Conservation (phyloP, 192 early-diverging fungal species). For the Coemansia sp. region DNA sequence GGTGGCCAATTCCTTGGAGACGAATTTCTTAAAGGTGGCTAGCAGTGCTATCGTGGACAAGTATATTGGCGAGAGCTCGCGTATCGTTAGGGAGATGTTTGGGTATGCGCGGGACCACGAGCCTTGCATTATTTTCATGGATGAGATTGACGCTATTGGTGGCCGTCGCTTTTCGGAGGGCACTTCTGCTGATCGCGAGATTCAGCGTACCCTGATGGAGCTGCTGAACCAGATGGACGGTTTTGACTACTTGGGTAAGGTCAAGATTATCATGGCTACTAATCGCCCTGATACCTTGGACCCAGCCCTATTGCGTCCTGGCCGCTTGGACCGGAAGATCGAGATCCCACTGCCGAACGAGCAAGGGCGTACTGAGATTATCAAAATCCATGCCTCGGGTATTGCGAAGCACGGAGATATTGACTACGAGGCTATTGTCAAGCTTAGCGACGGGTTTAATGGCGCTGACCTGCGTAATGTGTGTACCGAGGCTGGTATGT, state of each 20-base stretch:
- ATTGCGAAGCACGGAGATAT: slow-evolving; percentile 98
- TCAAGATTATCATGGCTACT: slow-evolving; percentile 99
- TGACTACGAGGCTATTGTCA: slow-evolving; percentile 98
- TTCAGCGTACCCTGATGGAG: slow-evolving; percentile 99
- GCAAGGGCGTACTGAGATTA: slow-evolving; percentile 93
- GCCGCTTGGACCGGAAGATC: slow-evolving; percentile 97
- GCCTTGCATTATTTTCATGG: slow-evolving; percentile 99
- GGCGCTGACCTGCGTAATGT: slow-evolving; percentile 99
- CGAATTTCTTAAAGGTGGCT: slow-evolving; percentile 98
- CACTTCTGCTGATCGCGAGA: slow-evolving; percentile 99
- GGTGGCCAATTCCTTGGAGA: slow-evolving; percentile 95
- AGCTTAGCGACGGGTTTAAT: slow-evolving; percentile 98
- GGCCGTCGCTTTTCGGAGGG: slow-evolving; percentile 98
- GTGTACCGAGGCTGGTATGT: slow-evolving; percentile 99
- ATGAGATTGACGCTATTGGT: slow-evolving; percentile 99
- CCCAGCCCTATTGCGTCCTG: slow-evolving; percentile 95
- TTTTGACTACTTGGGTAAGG: slow-evolving; percentile 97
- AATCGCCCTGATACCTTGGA: slow-evolving; percentile 99
- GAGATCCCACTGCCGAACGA: slow-evolving; percentile 99
- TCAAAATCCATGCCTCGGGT: slow-evolving; percentile 94
- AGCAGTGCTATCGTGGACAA: slow-evolving; percentile 99
- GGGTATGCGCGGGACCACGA: slow-evolving; percentile 99
- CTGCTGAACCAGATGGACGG: slow-evolving; percentile 99
- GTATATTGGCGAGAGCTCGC: slow-evolving; percentile 99
- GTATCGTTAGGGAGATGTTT: slow-evolving; percentile 99